Conservation (phyloP, 2,329 filamentous ascomycete species). For the Colletotrichum chrysophilum region DNA sequence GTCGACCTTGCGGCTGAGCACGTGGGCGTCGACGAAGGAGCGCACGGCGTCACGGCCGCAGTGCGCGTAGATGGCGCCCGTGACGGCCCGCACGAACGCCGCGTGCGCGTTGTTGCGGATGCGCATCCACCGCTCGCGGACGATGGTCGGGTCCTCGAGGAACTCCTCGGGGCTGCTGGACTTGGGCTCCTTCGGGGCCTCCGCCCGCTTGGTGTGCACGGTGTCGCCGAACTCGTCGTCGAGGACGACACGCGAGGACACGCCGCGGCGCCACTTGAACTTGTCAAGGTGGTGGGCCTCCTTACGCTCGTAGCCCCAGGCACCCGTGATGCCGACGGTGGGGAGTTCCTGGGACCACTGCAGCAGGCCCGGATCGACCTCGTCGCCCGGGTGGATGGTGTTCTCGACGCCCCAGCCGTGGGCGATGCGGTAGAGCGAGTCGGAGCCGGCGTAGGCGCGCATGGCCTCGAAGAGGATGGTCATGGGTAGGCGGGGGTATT, state of each 20-base stretch:
- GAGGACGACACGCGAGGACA: constrained; percentile 79
- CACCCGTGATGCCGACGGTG: constrained; percentile 49
- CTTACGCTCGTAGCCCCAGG: constrained; percentile 57
- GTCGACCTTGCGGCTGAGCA: constrained; percentile 80
- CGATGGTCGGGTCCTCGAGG: constrained; percentile 5
- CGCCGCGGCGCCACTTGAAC: constrained; percentile 67
- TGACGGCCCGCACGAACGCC: constrained; percentile 81
- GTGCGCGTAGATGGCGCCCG: constrained; percentile 87
- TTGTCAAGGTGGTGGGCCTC: constrained; percentile 51
- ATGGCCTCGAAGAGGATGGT: constrained; percentile 85
- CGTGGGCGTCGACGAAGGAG: constrained; percentile 82
- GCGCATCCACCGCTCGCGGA: constrained; percentile 53
- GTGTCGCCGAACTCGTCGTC: constrained; percentile 85
- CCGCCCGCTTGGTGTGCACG: constrained; percentile 29
- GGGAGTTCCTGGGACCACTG: constrained; percentile 70
- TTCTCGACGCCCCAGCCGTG: constrained; percentile 90
- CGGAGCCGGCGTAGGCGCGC: constrained; percentile 80
- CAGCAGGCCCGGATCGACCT: constrained; percentile 90
- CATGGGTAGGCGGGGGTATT: constrained; percentile 90
- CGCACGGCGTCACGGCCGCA: constrained; percentile 80
- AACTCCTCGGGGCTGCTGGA: constrained; percentile 22
- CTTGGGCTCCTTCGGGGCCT: constrained; percentile 8
- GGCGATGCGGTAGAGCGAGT: constrained; percentile 75
- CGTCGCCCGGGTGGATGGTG: constrained; percentile 84
- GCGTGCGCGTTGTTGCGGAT: constrained; percentile 78